Percentiles rank a stretch among this genome's conserved stretches.
Conservation (phyloP, 176 grass and related monocot species). For the Triticum monococcum region DNA sequence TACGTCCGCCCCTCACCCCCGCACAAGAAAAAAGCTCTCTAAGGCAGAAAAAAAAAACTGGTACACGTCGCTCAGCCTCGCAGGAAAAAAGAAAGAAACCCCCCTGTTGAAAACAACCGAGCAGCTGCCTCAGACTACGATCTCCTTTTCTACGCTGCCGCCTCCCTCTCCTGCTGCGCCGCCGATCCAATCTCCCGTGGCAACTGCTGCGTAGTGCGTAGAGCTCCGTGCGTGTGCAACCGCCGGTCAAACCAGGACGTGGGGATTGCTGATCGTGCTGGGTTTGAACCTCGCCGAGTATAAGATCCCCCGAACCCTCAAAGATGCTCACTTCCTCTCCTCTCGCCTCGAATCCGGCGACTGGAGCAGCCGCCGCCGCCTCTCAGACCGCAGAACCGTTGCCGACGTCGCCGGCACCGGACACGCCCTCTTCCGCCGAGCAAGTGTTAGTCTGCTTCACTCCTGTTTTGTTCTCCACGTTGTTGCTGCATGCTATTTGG, state of each 20-base stretch:
- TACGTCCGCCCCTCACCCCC: too few species aligned
- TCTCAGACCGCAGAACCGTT: not conserved
- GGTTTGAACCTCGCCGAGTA: not conserved
- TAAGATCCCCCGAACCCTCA: not conserved
- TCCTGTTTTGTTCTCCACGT: not conserved
- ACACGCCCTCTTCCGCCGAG: not conserved
- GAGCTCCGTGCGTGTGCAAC: not conserved
- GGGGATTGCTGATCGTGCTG: not conserved
- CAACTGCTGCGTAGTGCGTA: too few species aligned
- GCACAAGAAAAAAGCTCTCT: too few species aligned
- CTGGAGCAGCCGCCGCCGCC: not conserved
- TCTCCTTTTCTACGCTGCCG: too few species aligned
- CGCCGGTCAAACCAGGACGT: not conserved
- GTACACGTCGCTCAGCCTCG: too few species aligned
- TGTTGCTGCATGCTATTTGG: not conserved
- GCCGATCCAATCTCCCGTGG: too few species aligned
- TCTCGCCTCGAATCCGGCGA: not conserved
- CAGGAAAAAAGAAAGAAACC: too few species aligned
- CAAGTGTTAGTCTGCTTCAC: not conserved
- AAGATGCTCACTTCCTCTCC: not conserved
- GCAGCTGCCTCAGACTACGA: too few species aligned
- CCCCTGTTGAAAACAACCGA: too few species aligned
- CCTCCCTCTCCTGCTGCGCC: too few species aligned
- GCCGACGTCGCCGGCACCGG: not conserved
- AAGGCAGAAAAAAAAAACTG: too few species aligned